A percentile compares a stretch with the other conserved stretches of the same genome.
phyloP scores from a whole-genome alignment of 441 rosid species.

The Gossypium trilobum region DNA sequence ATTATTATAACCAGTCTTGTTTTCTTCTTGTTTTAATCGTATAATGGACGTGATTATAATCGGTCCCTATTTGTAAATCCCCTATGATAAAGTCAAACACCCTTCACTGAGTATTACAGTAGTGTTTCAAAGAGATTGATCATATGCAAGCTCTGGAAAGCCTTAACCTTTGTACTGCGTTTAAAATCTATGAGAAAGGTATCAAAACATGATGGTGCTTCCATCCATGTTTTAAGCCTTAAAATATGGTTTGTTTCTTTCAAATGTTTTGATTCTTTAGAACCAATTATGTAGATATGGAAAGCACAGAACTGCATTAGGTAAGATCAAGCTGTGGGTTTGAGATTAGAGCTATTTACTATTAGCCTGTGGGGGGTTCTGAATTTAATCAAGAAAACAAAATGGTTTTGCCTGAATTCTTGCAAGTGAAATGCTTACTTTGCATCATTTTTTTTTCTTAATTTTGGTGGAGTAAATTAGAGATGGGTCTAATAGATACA shows the following conservation, averaged over 20 bases:
- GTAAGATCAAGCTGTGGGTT: neutral
- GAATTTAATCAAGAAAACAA: neutral
- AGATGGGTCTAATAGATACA: neutral
- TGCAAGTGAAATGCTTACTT: neutral
- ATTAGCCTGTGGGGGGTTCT: neutral
- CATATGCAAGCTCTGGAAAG: neutral
- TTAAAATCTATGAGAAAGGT: neutral
- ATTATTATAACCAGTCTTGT: too few relatives aligned
- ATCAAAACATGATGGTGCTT: neutral
- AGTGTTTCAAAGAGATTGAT: neutral
- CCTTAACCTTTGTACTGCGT: neutral
- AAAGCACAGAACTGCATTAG: neutral
- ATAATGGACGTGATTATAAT: neutral
- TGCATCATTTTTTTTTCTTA: neutral
- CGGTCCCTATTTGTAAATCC: neutral
- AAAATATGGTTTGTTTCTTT: neutral
- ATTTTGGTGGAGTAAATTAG: neutral
- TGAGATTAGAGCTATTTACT: neutral
- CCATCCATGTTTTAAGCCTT: neutral
- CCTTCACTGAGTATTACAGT: neutral
- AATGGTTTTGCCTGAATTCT: neutral
- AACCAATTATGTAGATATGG: neutral
- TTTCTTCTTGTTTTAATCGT: neutral
- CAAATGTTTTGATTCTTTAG: neutral
- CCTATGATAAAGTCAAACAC: neutral